phyloP scores from a whole-genome alignment of 495 filamentous ascomycete species.

The Aspergillus biplanus region DNA sequence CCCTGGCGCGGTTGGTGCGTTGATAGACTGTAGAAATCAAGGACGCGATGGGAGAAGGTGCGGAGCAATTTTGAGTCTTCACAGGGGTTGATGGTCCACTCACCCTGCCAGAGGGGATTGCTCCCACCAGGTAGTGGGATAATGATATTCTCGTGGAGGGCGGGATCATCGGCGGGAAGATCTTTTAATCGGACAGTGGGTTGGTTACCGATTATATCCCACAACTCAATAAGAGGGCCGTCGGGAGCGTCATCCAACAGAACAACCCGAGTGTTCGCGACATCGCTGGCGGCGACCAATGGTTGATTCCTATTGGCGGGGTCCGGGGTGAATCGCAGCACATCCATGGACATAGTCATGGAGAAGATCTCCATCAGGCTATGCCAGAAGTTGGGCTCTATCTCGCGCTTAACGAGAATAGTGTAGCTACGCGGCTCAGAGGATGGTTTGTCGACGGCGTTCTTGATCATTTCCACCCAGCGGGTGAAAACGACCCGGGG shows the following conservation, averaged over 20 bases:
- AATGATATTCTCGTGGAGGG: not conserved
- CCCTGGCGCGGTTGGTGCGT: not conserved
- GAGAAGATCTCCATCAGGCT: conserved; percentile 2
- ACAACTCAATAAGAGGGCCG: not conserved
- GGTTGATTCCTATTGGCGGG: not conserved
- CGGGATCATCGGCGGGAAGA: not conserved
- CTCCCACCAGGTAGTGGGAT: not conserved
- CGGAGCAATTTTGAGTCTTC: not conserved
- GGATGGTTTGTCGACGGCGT: not conserved
- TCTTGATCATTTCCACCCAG: not conserved
- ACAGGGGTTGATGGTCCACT: not conserved
- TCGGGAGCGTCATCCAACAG: not conserved
- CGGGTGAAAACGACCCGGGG: not conserved
- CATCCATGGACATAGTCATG: not conserved
- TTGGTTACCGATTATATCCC: not conserved
- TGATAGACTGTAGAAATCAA: not conserved
- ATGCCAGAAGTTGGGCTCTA: not conserved
- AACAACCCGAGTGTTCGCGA: not conserved
- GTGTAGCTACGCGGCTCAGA: not conserved
- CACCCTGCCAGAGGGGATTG: conserved; percentile 1
- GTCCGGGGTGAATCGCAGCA: not conserved
- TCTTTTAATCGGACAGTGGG: not conserved
- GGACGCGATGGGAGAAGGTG: not conserved
- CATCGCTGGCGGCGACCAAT: not conserved
- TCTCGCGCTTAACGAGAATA: not conserved